Conservation (phyloP, 805 yeast species). For the Saturnispora sanitii region DNA sequence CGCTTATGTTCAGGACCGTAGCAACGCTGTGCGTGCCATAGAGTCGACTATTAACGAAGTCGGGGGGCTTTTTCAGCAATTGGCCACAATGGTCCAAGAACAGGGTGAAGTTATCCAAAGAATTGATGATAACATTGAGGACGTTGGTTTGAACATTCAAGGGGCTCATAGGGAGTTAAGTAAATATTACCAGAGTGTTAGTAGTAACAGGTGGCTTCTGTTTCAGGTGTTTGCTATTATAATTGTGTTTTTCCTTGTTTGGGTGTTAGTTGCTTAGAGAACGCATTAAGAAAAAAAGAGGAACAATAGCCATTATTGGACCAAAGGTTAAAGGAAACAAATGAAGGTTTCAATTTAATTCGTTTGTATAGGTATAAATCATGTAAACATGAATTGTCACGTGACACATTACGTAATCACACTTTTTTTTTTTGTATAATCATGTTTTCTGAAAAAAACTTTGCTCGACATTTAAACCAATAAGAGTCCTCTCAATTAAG, state of each 20-base stretch:
- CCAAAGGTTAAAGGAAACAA: neutral
- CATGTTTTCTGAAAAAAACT: too few relatives aligned
- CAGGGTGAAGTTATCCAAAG: constrained; percentile 95
- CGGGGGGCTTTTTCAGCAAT: constrained; percentile 86
- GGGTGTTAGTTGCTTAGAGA: constrained; percentile 63
- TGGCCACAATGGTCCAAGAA: constrained; percentile 95
- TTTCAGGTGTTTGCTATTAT: constrained; percentile 82
- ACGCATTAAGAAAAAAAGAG: too few relatives aligned
- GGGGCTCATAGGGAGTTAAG: constrained; percentile 94
- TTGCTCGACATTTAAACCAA: neutral
- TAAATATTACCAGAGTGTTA: constrained; percentile 79
- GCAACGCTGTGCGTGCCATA: constrained; percentile 87
- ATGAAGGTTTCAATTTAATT: too few relatives aligned
- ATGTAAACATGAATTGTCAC: neutral
- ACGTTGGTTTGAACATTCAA: constrained; percentile 73
- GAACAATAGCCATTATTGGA: neutral
- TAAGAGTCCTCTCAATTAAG: neutral
- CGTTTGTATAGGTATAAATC: too few relatives aligned
- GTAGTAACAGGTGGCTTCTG: constrained; percentile 88
- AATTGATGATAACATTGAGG: constrained; percentile 91
- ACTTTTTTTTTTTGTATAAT: too few relatives aligned
- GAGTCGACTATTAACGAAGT: constrained; percentile 97
- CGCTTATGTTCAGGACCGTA: constrained; percentile 72
- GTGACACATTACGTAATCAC: neutral
- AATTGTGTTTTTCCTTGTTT: constrained; percentile 60